These are phyloP conservation scores for Lactarius vividus DNA, from an alignment of 768 basidiomycete genomes.

Conservation along the genomic window DNA sequence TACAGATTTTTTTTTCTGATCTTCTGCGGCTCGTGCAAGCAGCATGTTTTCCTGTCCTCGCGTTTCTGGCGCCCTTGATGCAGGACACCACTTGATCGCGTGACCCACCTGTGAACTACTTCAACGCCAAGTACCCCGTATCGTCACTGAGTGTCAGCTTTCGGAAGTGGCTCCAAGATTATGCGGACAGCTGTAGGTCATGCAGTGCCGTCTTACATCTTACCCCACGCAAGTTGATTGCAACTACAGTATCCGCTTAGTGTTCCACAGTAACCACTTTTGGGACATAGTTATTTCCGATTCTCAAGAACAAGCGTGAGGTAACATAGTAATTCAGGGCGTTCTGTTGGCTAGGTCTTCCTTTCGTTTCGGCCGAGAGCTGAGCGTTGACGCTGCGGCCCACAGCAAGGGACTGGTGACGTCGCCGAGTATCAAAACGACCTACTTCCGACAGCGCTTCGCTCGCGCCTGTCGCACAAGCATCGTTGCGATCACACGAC, in stretches of 20 bases:
- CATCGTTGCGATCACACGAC: not conserved
- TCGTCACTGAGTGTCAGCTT: not conserved
- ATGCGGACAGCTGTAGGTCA: not conserved
- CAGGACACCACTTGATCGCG: not conserved
- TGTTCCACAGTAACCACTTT: not conserved
- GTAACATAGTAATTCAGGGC: not conserved
- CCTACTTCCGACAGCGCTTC: not conserved
- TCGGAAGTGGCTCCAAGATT: not conserved
- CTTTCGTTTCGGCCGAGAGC: not conserved
- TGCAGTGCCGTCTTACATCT: not conserved
- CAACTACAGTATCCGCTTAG: not conserved
- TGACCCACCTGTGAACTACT: not conserved
- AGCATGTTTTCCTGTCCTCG: not conserved
- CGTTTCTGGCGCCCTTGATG: not conserved
- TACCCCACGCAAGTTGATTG: not conserved
- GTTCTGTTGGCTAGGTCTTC: not conserved
- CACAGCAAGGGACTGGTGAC: not conserved
- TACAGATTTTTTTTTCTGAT: not conserved
- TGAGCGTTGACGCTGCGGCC: not conserved
- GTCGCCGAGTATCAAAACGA: not conserved
- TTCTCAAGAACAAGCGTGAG: not conserved
- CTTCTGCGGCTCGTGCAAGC: not conserved
- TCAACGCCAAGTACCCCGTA: not conserved
- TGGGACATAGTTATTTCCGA: not conserved
- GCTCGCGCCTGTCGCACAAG: not conserved